Base-by-base conservation (phyloP, 2,329 filamentous ascomycete genomes). In the Teratosphaeria pseudoeucalypti region DNA sequence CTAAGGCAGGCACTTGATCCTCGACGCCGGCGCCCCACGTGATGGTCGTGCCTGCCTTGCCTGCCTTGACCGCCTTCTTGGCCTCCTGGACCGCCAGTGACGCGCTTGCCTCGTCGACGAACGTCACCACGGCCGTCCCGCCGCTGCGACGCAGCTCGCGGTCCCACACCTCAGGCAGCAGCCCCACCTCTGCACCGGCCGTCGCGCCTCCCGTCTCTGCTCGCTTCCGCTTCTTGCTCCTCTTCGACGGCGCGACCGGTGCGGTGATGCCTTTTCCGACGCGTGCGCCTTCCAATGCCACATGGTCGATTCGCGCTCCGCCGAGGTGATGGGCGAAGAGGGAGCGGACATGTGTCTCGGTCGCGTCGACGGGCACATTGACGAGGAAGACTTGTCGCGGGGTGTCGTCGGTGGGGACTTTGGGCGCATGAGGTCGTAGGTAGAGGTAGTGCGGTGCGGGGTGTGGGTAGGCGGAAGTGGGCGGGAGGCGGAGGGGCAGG, bases 351-450 rank as follows among this genome's bases (percentile, higher is more conserved):
- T 92, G 89, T 1, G 79, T 73, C 59, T 90, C 86, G 4, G 90
- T 95, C 61, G 90, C 86, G 71, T 96, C 92, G 63, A 87, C 80
- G 6, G 94, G 94, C 0, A 95, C 77, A 69, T 99, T 97, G 64
- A 92, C 88, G n/a, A 95, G 72, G 75, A 96, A 99, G 19, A 99
- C 81, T 62, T 89, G 91, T 66, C 92, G 86, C 16, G 84, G 78
- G 67, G 92, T 88, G 73, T 88, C 82, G 58, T 82, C 79, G 7
- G 87, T 88, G 14, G 89, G 85, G 49, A 89, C 81, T 75, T 88
- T 90, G 62, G 92, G 91, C 54, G 86, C 81, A 74, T 97, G 92
- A 58, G 85, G 85, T 65, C 90, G 89, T 58, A 97, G 76, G 76
- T 96, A 96, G 68, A 97, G 79, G 75, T 92, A 90, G 76, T 97